Evolutionary conservation across 1,139 yeast genomes (phyloP).

Genomic region (Kazachstania sp.): DNA sequence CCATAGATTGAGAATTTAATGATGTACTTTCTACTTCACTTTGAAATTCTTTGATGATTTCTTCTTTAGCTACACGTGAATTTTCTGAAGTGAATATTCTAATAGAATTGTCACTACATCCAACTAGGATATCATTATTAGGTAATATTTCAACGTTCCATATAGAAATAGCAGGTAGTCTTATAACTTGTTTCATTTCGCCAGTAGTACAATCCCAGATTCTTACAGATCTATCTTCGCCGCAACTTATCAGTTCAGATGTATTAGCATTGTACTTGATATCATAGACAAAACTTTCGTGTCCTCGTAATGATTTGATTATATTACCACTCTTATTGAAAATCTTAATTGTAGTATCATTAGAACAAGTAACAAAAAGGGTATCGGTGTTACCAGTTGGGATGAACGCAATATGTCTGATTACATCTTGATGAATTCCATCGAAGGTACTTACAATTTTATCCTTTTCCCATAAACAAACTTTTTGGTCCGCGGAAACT

Average conservation of each 20-base stretch:
- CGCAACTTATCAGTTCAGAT: conserved; percentile 53
- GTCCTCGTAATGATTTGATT: conserved; percentile 50
- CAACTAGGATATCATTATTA: conserved; percentile 72
- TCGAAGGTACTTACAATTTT: conserved; percentile 36
- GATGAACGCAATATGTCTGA: conserved; percentile 52
- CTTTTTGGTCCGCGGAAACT: conserved; percentile 76
- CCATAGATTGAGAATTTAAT: conserved; percentile 57
- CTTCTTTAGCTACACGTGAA: conserved; percentile 46
- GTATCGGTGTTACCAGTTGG: conserved; percentile 31
- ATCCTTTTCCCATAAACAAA: conserved; percentile 57
- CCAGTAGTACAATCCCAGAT: conserved; percentile 53
- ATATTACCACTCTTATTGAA: conserved; percentile 50
- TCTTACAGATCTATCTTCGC: conserved; percentile 82
- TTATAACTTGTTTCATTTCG: conserved; percentile 56
- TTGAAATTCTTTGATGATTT: conserved; percentile 43
- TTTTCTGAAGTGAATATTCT: conserved; percentile 57
- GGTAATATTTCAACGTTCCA: conserved; percentile 65
- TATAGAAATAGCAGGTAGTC: conserved; percentile 77
- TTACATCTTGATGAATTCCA: conserved; percentile 71
- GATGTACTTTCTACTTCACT: conserved; percentile 57
- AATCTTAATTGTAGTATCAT: conserved; percentile 68
- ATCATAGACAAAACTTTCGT: conserved; percentile 75
- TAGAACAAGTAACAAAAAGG: conserved; percentile 55
- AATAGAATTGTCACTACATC: conserved; percentile 69
- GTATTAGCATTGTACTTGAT: conserved; percentile 50